Base-by-base conservation (phyloP, 257 asterid species). In the Solanum rostratum region DNA sequence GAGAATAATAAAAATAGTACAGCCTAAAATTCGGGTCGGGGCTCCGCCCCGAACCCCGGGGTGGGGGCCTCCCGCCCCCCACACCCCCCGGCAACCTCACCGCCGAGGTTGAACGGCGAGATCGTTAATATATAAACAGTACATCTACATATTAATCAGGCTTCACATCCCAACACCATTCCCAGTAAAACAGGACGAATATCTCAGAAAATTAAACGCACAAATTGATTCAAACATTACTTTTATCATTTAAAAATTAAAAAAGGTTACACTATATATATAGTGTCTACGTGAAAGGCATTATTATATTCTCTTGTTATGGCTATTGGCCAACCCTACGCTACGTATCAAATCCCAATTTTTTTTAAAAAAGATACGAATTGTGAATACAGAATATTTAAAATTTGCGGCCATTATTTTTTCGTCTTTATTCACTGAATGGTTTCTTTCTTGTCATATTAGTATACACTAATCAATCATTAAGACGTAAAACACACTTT, bases 321-420 rank as follows among this genome's bases (percentile, higher is more conserved):
- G 85, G 85, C 88, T 9, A 82, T 33, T 55, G 80, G 83, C 86
- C 90, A 82, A 84, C 85, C 88, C 85, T 82, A 82, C 55, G 39
- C 83, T 78, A 82, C 80, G 27, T 43, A 85, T 41, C 88, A 49
- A 85, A 54, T 49, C 66, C 43, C 73, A 59, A 13, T 33, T n/a
- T n/a, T n/a, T n/a, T n/a, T 62, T 63, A 70, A 33, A 29, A 81
- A 66, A 57, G 59, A 39, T 45, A 37, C 85, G 22, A 87, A 70
- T 76, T 37, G 45, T 70, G 79, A 66, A 46, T 82, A 87, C 83
- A 71, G 80, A 81, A 84, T 53, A 68, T 45, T 70, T 84, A 13
- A 45, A 84, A 49, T 57, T 74, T 80, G 85, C 83, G 83, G 87
- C 83, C 76, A 74, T 76, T 49, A 74, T 76, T 76, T 15, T 24